Percentiles rank a stretch among this genome's conserved stretches.
phyloP scores from a whole-genome alignment of 345 rosid species.

The Lepidium didymum region DNA sequence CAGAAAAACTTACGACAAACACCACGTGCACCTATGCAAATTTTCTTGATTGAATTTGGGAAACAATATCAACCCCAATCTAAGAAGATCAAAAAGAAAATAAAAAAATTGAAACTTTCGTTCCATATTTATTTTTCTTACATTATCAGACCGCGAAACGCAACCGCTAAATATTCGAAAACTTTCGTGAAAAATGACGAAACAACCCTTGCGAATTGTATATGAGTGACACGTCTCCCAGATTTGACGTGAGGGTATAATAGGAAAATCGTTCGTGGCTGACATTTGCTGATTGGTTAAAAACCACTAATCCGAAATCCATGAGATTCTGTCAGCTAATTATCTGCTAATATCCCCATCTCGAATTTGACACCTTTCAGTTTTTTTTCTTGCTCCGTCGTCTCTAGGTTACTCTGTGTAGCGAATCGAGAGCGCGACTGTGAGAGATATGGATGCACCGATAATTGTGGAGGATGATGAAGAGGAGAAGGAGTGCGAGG shows the following conservation, averaged over 20 bases:
- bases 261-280: neutral
- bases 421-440: neutral
- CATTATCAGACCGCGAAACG: neutral
- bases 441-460: neutral
- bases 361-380: too few relatives aligned
- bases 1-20: too few relatives aligned
- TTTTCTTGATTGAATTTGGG: too few relatives aligned
- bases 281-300: neutral
- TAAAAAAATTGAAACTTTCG: too few relatives aligned
- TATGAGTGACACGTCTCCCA: neutral
- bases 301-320: neutral
- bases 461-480: neutral
- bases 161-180: neutral
- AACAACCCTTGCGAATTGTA: neutral
- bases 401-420: neutral
- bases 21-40: too few relatives aligned
- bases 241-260: neutral
- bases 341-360: neutral
- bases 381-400: neutral
- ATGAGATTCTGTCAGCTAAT: neutral
- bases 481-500: conserved; percentile 17
- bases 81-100: too few relatives aligned
- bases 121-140: too few relatives aligned
- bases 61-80: too few relatives aligned
- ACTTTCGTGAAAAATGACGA: neutral